Base-by-base conservation (phyloP, 164 flowering plant species). In the Euptelea pleiosperma region DNA sequence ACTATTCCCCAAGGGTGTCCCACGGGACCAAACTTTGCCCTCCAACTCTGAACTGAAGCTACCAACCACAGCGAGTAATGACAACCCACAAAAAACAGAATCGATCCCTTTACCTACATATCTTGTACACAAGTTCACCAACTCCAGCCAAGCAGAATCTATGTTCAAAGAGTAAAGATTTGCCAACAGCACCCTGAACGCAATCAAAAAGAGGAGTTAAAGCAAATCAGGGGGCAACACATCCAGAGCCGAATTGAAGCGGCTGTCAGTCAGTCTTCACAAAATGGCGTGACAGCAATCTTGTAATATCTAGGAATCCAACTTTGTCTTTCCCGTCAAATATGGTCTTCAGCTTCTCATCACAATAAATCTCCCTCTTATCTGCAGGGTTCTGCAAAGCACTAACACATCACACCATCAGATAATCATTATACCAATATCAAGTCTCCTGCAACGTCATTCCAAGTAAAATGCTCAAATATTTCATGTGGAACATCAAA, bases 301-400 rank as follows among this genome's bases (percentile, higher is more conserved):
- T 77, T 0, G 71, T 74, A 36, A 89, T 71, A 72, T 89, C 91
- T 39, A 81, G 65, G 49, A 89, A 69, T 34, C 78, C 79, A 55
- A 89, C 83, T 35, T 61, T 74, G 19, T 84, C 87, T 63, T 73
- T 82, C 30, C 88, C 89, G 19, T 63, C 74, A 62, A 88, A 85
- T 18, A 88, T 48, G 11, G 71, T 57, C 82, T 85, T 88, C 74
- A 86, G 83, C 75, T 82, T 86, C 49, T 70, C 84, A 65, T 88
- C 96, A 64, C 90, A 86, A 1, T 21, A 0, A 6, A 88, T 84
- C 72, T 79, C 74, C 75, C 57, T 79, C 78, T 73, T 84, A 39
- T 89, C 36, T 1, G 67, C 42, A 1, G 85, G 85, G 52, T 79
- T 77, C 92, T 89, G 86, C 79, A 73, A 61, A 16, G 24, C 25